These are phyloP conservation scores for Brettanomyces nanus DNA, from an alignment of 805 yeast genomes.

Conservation along the genomic window DNA sequence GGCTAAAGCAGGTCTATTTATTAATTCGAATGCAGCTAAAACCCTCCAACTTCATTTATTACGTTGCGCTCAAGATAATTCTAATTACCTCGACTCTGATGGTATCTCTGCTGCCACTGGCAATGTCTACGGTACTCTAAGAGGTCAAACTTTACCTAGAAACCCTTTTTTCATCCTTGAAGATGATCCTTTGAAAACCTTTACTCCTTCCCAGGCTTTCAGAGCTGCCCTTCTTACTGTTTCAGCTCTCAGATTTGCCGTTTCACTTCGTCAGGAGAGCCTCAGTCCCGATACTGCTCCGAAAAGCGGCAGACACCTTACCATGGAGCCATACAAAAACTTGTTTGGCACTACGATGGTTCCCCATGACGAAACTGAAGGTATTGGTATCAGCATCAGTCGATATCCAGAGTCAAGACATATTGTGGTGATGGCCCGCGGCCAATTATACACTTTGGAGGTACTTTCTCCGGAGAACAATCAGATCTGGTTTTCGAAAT, in stretches of 20 bases:
- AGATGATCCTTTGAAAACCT: slow-evolving; percentile 60
- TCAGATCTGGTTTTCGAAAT: slow-evolving; percentile 45
- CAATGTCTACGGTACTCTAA: slow-evolving; percentile 52
- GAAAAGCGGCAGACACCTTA: slow-evolving; percentile 39
- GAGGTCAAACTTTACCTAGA: slow-evolving; percentile 64
- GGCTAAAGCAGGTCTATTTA: slow-evolving; percentile 36
- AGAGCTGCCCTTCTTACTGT: slow-evolving; percentile 60
- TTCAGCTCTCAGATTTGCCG: slow-evolving; percentile 58
- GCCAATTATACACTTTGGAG: slow-evolving; percentile 42
- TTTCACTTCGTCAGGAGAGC: slow-evolving; percentile 45
- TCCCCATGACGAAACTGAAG: slow-evolving; percentile 28
- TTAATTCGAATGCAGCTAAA: slow-evolving; percentile 32
- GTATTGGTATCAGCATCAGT: slow-evolving; percentile 31
- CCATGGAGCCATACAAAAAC: slow-evolving; percentile 62
- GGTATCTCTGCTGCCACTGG: slow-evolving; percentile 42
- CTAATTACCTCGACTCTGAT: slow-evolving; percentile 46
- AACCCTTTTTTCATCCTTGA: slow-evolving; percentile 70
- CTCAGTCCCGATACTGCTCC: slow-evolving; percentile 54
- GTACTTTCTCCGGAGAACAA: slow-evolving; percentile 35
- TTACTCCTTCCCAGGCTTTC: slow-evolving; percentile 53
- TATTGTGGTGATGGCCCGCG: slow-evolving; percentile 40
- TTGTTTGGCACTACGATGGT: slow-evolving; percentile 63
- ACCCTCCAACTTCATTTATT: slow-evolving; percentile 47
- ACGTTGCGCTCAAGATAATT: slow-evolving; percentile 34
- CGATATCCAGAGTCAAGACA: slow-evolving; percentile 35